Evolutionary conservation across 169 alveolate genomes (phyloP).

Genomic region (Toxoplasma gondii): DNA sequence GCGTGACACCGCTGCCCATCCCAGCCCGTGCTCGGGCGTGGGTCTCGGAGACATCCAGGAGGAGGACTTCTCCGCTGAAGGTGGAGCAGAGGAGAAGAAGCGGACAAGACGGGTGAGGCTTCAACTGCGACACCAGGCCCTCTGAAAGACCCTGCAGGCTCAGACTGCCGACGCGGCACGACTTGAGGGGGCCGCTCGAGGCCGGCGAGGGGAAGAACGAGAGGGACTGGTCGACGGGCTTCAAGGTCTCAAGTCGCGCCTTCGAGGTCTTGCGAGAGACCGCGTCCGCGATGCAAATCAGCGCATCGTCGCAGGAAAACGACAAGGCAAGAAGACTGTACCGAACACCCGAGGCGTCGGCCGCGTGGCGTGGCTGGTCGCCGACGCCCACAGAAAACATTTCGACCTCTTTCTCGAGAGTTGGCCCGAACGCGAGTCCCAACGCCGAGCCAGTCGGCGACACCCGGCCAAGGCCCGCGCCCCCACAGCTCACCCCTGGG

Average conservation of each 20-base stretch:
- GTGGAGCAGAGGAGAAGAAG: not conserved
- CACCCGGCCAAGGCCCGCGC: not conserved
- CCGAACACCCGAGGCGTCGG: slow-evolving; percentile 13
- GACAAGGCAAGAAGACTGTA: not conserved
- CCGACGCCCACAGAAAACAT: not conserved
- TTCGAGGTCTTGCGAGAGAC: slow-evolving; percentile 11
- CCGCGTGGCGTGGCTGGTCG: slow-evolving; percentile 14
- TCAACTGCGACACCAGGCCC: slow-evolving; percentile 36
- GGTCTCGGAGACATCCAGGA: slow-evolving; percentile 30
- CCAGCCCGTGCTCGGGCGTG: slow-evolving; percentile 6
- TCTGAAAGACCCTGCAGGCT: not conserved
- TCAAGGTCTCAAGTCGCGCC: not conserved
- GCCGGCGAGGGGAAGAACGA: not conserved
- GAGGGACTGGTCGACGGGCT: not conserved
- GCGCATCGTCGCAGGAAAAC: slow-evolving; percentile 26
- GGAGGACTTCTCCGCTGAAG: slow-evolving; percentile 25
- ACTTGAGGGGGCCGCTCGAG: not conserved
- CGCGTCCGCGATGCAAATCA: slow-evolving; percentile 26
- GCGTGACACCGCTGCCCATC: slow-evolving; percentile 8
- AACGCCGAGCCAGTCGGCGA: not conserved
- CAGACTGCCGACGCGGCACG: slow-evolving; percentile 7
- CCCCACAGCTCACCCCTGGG: not conserved
- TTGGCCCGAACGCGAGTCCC: not conserved
- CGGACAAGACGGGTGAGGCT: slow-evolving; percentile 19
- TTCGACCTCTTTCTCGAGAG: not conserved